These are phyloP conservation scores for Coemansia sp. DNA, from an alignment of 192 early-diverging fungal species.

Conservation along the genomic window DNA sequence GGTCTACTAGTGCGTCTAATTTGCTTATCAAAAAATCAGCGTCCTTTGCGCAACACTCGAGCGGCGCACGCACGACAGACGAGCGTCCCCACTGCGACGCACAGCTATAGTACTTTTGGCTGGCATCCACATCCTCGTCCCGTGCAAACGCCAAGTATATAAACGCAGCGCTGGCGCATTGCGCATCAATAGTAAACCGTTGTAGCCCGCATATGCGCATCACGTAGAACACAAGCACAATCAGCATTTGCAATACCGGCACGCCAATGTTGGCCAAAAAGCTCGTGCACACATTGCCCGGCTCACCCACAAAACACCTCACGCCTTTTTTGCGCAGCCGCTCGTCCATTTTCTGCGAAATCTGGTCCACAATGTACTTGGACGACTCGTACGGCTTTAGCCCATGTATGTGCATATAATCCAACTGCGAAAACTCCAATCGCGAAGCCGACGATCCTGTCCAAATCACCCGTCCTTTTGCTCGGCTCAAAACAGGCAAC, in stretches of 20 bases:
- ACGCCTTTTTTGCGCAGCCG: conserved; percentile 6
- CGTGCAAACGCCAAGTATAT: conserved; percentile 16
- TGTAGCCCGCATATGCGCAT: conserved; percentile 22
- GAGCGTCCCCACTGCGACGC: conserved; percentile 19
- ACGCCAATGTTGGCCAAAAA: conserved; percentile 29
- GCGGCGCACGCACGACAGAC: conserved; percentile 17
- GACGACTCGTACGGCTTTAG: conserved; percentile 52
- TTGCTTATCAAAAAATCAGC: conserved; percentile 18
- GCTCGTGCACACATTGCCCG: conserved; percentile 40
- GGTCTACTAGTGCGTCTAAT: conserved; percentile 20
- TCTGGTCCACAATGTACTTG: conserved; percentile 52
- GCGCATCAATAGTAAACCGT: conserved; percentile 37
- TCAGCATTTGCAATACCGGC: conserved; percentile 17
- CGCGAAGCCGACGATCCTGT: conserved; percentile 42
- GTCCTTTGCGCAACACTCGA: neutral
- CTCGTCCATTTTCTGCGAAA: conserved; percentile 25
- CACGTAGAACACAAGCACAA: conserved; percentile 26
- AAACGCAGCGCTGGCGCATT: conserved; percentile 14
- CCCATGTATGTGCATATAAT: conserved; percentile 50
- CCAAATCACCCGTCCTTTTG: conserved; percentile 35
- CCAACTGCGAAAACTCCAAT: conserved; percentile 21
- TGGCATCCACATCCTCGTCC: conserved; percentile 17
- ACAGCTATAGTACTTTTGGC: conserved; percentile 38
- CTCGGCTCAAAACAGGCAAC: neutral
- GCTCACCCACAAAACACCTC: conserved; percentile 39